Conservation (phyloP, 306 rosid species). For the Clitoria ternatea region DNA sequence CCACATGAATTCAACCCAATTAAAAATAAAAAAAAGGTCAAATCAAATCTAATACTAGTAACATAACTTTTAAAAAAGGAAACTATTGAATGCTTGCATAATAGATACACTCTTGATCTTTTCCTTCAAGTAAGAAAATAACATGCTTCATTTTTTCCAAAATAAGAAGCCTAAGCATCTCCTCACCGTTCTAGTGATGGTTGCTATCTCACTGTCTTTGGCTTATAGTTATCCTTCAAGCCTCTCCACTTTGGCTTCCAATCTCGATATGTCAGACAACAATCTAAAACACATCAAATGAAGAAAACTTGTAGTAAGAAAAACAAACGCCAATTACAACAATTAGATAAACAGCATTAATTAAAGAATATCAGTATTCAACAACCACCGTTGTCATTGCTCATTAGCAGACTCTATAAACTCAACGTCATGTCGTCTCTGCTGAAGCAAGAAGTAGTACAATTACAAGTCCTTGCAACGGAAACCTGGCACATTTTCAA, state of each 20-base stretch:
- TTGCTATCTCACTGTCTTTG: slow-evolving; percentile 95
- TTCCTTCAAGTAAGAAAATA: background rate
- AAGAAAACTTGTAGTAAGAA: background rate
- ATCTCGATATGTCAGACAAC: slow-evolving; percentile 82
- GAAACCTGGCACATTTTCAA: slow-evolving; percentile 55
- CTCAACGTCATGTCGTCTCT: slow-evolving; percentile 89
- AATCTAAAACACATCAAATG: slow-evolving; percentile 40
- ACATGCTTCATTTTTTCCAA: background rate
- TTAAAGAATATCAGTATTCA: background rate
- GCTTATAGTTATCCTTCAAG: slow-evolving; percentile 78
- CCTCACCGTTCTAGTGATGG: slow-evolving; percentile 81
- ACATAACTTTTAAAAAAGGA: background rate
- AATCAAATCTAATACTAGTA: slow-evolving; percentile 10
- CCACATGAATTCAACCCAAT: slow-evolving; percentile 9
- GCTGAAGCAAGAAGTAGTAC: slow-evolving; percentile 89
- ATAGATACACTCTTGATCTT: background rate
- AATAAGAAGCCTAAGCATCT: background rate
- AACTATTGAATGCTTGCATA: background rate
- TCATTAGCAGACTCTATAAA: slow-evolving; percentile 87
- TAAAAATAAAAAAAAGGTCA: background rate
- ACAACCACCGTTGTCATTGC: slow-evolving; percentile 96
- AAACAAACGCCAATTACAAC: background rate
- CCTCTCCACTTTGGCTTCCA: slow-evolving; percentile 96
- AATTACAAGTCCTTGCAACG: slow-evolving; percentile 93
- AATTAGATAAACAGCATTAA: background rate